Evolutionary conservation across 1,284 basidiomycete species (phyloP).

Genomic region (Lignosus rhinocerotis): DNA sequence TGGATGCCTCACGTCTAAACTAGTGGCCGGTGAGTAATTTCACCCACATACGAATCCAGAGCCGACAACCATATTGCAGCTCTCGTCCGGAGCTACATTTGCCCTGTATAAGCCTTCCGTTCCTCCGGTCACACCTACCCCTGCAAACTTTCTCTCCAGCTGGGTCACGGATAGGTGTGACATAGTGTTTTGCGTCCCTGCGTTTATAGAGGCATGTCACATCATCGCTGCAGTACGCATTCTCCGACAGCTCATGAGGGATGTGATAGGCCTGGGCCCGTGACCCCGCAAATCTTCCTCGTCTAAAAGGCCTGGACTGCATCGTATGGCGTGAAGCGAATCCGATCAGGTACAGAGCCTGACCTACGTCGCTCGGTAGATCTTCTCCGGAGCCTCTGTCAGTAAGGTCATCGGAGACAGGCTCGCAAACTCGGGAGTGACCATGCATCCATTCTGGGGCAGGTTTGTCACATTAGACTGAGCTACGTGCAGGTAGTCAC

Average conservation of each 20-base stretch:
- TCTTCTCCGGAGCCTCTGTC: slow-evolving; percentile 20
- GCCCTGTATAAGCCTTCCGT: slow-evolving; percentile 25
- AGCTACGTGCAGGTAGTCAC: neutral
- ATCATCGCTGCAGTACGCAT: no score
- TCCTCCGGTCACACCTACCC: slow-evolving; percentile 29
- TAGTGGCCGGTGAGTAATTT: slow-evolving; percentile 15
- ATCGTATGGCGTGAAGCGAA: slow-evolving; percentile 10
- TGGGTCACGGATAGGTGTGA: slow-evolving; percentile 22
- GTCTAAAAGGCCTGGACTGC: slow-evolving; percentile 13
- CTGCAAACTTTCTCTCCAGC: slow-evolving; percentile 27
- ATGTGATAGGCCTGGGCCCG: slow-evolving; percentile 19
- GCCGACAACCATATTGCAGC: slow-evolving; percentile 18
- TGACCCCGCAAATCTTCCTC: slow-evolving; percentile 14
- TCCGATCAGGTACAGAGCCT: neutral
- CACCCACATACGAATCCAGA: neutral
- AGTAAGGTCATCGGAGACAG: slow-evolving; percentile 21
- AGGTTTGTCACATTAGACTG: slow-evolving; percentile 11
- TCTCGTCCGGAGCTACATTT: slow-evolving; percentile 28
- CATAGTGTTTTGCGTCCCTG: slow-evolving; percentile 29
- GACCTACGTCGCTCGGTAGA: slow-evolving; percentile 1
- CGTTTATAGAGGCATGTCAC: slow-evolving; percentile 32
- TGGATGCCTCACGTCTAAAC: neutral
- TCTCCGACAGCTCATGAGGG: neutral
- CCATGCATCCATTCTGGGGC: slow-evolving; percentile 16
- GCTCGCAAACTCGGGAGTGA: slow-evolving; percentile 14